Base-by-base conservation (phyloP, 257 asterid species). In the Coffea canephora region DNA sequence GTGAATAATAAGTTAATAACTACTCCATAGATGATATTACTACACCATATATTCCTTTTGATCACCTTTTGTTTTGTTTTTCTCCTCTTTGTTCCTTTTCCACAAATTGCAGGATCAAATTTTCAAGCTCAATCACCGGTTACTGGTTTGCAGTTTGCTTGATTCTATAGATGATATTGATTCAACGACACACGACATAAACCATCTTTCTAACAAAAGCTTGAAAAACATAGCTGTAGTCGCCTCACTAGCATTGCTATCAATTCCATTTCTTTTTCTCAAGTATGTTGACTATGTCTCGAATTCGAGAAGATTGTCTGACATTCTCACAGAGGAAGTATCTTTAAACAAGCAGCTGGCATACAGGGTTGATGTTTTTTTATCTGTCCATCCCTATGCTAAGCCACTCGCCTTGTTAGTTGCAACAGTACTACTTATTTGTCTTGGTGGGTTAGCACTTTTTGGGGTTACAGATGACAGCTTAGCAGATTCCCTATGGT, bases 371-470 rank as follows among this genome's bases (percentile, higher is more conserved):
- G 95, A 93, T 43, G 85, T 75, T 74, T 93, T 92, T 86, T 89
- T 93, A 73, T 93, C 97, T 8, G 91, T 90, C 75, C 89, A 88
- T 84, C 96, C 98, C 62, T 93, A 93, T 85, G 88, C 97, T 83
- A 93, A 93, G 89, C 92, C 98, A 74, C 83, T 92, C 77, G 90
- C 97, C 59, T 82, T 93, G 82, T 86, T 93, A 85, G 85, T 93
- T 74, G 98, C 97, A 82, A 93, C 98, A 19, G 76, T 93, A 52
- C 82, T 93, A 80, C 87, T 92, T 75, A 92, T 93, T 85, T 83
- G 91, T 80, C 86, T 93, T 55, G 95, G 98, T 16, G 98, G 96
- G 54, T 87, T 93, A 66, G 92, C 97, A 71, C 96, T 93, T 71
- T 93, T 80, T 86, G 97, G 98, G 68, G 96, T 93, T 83, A 91